Conservation (phyloP, 2,329 filamentous ascomycete genomes). For the Pezicula carpinea region DNA sequence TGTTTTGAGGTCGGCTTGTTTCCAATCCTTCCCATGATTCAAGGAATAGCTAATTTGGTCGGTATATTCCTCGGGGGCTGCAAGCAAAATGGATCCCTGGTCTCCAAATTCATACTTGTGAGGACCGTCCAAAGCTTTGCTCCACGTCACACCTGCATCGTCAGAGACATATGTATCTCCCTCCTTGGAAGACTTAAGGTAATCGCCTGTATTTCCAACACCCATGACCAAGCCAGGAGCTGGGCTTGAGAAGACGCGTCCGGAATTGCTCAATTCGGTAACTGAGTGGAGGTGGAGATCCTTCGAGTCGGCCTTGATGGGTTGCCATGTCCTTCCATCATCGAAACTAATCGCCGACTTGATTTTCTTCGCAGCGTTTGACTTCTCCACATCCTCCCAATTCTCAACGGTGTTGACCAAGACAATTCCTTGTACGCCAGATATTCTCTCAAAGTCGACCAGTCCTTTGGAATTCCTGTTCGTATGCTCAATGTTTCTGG, state of each 20-base stretch:
- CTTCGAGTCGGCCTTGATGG: slow-evolving; percentile 60
- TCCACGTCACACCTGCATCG: slow-evolving; percentile 85
- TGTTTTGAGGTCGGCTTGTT: slow-evolving; percentile 61
- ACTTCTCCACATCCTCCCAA: slow-evolving; percentile 65
- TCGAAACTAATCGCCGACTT: slow-evolving; percentile 88
- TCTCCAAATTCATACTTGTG: slow-evolving; percentile 98
- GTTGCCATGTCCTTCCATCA: slow-evolving; percentile 81
- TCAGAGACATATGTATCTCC: slow-evolving; percentile 85
- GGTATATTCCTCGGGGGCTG: slow-evolving; percentile 66
- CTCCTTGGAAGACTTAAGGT: slow-evolving; percentile 65
- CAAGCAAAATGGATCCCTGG: slow-evolving; percentile 82
- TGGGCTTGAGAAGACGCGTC: slow-evolving; percentile 86
- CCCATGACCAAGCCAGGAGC: slow-evolving; percentile 93
- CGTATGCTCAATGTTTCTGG: slow-evolving; percentile 84
- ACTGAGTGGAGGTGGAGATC: slow-evolving; percentile 87
- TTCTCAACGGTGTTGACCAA: slow-evolving; percentile 88
- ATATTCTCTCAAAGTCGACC: slow-evolving; percentile 94
- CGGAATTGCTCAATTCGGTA: slow-evolving; percentile 76
- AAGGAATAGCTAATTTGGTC: slow-evolving; percentile 71
- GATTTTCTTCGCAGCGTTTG: slow-evolving; percentile 58
- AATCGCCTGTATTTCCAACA: slow-evolving; percentile 80
- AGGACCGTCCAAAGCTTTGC: slow-evolving; percentile 66
- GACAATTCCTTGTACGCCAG: slow-evolving; percentile 86
- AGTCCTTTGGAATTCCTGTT: slow-evolving; percentile 73
- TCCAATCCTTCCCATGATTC: slow-evolving; percentile 85